Base-by-base conservation (phyloP, 202 grass and related monocot species). In the Saccharum hybrid region DNA sequence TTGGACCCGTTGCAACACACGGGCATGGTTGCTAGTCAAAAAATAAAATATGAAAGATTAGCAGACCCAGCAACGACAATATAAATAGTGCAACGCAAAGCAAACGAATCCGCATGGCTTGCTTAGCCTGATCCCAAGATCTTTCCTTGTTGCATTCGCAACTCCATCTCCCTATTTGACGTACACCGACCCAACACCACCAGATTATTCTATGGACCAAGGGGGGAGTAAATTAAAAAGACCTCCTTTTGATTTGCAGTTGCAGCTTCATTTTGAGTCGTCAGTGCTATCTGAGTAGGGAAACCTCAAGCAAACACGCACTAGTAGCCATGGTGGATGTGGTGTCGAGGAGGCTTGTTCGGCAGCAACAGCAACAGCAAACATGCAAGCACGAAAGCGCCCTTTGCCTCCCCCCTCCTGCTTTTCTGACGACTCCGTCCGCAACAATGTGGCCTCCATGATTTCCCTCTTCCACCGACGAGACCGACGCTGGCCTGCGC, bases 271-370 rank as follows among this genome's bases (percentile, higher is more conserved):
- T 40, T 71, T 71, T 54, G 9, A 49, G 12, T 16, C 64, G 46
- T 49, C 64, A 87, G 87, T 92, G 90, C 90, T 87, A 41, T 84
- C 84, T 28, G 81, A 87, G 84, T 82, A 82, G 39, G 81, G 84
- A 49, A 74, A 80, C 66, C 77, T 82, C 71, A 80, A 40, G 79
- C 72, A 57, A 71, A 36, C 33, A n/a, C 52, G 72, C 85, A 89
- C 90, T 87, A 89, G 83, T 69, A 84, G 87, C 40, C 36, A 37
- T 59, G 76, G 68, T 42, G 40, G 76, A 71, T 36, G 70, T 68
- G 77, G 45, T 16, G 46, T 49, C 46, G 70, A 78, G 37, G 72
- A 78, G 30, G 46, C 43, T 48, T 79, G 15, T 10, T 23, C n/a
- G 56, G 57, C 83, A 74, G 22, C 78, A 41, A 1, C 75, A 30